Percentiles rank a stretch among this genome's conserved stretches.
Evolutionary conservation across 768 basidiomycete genomes (phyloP).

Genomic region (Lactarius evosmus): DNA sequence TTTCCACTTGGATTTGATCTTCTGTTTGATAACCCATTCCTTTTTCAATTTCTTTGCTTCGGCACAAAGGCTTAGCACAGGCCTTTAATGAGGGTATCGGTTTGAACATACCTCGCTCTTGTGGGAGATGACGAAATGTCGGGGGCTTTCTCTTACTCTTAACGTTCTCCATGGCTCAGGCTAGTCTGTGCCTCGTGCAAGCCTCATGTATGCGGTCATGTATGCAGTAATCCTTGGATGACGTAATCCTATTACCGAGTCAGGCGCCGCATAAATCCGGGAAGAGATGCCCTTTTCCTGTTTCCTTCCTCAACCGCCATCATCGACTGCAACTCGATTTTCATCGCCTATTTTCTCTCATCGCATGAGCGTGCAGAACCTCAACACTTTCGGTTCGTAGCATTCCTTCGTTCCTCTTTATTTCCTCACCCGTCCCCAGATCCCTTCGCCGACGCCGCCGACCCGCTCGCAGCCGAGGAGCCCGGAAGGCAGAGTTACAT

Average conservation of each 20-base stretch:
- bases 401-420: conserved; percentile 25
- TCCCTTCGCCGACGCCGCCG: conserved; percentile 95
- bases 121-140: conserved; percentile 65
- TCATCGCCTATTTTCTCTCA: conserved; percentile 42
- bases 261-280: conserved; percentile 22
- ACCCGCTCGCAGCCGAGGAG: conserved; percentile 71
- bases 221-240: conserved; percentile 7
- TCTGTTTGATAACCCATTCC: conserved; percentile 72
- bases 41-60: conserved; percentile 79
- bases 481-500: conserved; percentile 83
- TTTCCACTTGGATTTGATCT: conserved; percentile 78
- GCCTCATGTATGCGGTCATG: too few relatives aligned
- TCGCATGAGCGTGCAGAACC: conserved; percentile 96
- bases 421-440: conserved; percentile 47
- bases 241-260: conserved; percentile 7
- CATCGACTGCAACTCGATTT: conserved; percentile 48
- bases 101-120: conserved; percentile 51
- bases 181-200: too few relatives aligned
- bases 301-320: conserved; percentile 30
- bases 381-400: conserved; percentile 71
- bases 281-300: conserved; percentile 21
- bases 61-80: conserved; percentile 2
- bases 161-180: background rate
- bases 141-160: conserved; percentile 63
- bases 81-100: conserved; percentile 3